Evolutionary conservation across 2,329 filamentous ascomycete genomes (phyloP).

Genomic region (Orbilia blumenaviensis): DNA sequence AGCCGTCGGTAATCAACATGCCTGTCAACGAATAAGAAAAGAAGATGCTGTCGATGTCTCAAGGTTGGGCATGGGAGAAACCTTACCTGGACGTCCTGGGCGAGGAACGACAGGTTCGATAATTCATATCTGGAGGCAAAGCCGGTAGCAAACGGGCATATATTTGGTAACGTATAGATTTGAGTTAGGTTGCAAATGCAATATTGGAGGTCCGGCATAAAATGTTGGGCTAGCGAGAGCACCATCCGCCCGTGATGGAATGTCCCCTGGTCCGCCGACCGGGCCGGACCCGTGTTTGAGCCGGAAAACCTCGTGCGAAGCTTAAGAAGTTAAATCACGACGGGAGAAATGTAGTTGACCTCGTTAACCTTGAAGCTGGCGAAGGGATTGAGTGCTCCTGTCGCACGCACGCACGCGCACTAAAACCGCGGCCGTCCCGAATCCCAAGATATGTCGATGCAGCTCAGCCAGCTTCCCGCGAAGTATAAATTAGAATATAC

Average conservation of each 20-base stretch:
- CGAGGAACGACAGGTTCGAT: slow-evolving; percentile 1
- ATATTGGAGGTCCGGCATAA: background rate
- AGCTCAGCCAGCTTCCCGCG: too few relatives aligned
- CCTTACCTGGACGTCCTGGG: slow-evolving; percentile 53
- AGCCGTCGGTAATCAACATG: slow-evolving; percentile 47
- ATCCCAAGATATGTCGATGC: background rate
- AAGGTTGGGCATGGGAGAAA: slow-evolving; percentile 40
- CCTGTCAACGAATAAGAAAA: slow-evolving; percentile 51
- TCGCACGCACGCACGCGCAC: too few relatives aligned
- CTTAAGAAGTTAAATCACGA: too few relatives aligned
- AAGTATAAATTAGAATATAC: too few relatives aligned
- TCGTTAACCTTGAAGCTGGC: background rate
- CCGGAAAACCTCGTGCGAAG: slow-evolving; percentile 28
- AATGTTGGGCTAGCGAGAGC: background rate
- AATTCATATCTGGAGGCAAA: slow-evolving; percentile 11
- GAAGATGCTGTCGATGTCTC: slow-evolving; percentile 40
- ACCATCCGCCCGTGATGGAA: slow-evolving; percentile 1
- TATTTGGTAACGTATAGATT: slow-evolving; percentile 29
- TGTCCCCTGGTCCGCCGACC: slow-evolving; percentile 7
- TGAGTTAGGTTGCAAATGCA: background rate
- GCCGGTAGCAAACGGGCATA: slow-evolving; percentile 36
- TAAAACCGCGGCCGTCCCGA: too few relatives aligned
- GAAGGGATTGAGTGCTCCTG: background rate
- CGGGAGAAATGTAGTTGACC: too few relatives aligned
- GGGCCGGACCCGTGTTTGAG: slow-evolving; percentile 39